Conservation (phyloP, 2,329 filamentous ascomycete genomes). For the Trichoderma koningii region DNA sequence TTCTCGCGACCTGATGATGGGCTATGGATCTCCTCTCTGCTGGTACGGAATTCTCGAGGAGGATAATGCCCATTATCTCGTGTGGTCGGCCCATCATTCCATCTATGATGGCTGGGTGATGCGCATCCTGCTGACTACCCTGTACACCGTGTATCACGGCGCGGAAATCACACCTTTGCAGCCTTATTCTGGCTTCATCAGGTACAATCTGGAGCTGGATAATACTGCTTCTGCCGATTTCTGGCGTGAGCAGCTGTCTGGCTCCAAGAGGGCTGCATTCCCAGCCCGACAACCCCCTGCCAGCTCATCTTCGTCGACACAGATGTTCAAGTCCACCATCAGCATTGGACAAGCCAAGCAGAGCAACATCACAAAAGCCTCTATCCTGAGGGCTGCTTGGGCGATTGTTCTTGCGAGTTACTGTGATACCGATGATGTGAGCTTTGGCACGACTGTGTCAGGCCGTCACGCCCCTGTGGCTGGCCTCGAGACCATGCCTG, state of each 20-base stretch:
- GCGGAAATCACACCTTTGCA: constrained; percentile 32
- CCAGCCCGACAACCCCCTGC: constrained; percentile 17
- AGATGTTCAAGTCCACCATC: neutral
- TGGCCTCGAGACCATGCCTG: constrained; percentile 33
- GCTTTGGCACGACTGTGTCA: constrained; percentile 32
- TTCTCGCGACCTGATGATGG: constrained; percentile 9
- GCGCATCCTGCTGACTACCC: constrained; percentile 15
- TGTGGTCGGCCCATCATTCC: constrained; percentile 23
- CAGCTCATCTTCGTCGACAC: neutral
- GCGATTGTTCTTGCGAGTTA: constrained; percentile 42
- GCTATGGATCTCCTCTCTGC: constrained; percentile 24
- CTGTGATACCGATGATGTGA: constrained; percentile 38
- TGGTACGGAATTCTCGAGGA: constrained; percentile 19
- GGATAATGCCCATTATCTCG: neutral
- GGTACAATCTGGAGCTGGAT: constrained; percentile 26
- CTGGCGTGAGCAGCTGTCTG: constrained; percentile 22
- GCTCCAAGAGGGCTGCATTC: constrained; percentile 20
- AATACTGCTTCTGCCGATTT: constrained; percentile 5
- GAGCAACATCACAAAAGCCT: constrained; percentile 23
- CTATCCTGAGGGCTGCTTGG: constrained; percentile 33
- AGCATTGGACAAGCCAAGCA: neutral
- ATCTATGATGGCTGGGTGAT: constrained; percentile 28
- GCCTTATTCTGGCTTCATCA: constrained; percentile 39
- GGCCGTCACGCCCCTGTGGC: constrained; percentile 33
- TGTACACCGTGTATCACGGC: constrained; percentile 2